Percentiles rank a stretch among this genome's conserved stretches.
Conservation (phyloP, 148 eudicot species). For the Silene conica region DNA sequence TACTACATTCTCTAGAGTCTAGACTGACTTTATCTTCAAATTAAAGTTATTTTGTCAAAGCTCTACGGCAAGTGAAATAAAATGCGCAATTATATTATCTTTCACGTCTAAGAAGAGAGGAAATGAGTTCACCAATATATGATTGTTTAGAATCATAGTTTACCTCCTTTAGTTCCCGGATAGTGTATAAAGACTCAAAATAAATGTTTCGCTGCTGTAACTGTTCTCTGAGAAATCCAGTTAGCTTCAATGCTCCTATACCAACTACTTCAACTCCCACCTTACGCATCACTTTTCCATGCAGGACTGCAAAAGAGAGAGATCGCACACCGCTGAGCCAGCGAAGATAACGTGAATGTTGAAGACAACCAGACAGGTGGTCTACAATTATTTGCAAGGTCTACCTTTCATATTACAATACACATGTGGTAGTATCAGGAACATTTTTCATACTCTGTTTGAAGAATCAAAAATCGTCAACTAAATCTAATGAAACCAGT, state of each 20-base stretch:
- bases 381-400: too few relatives aligned
- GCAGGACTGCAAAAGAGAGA: conserved; percentile 49
- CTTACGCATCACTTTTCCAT: conserved; percentile 79
- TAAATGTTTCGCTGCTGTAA: conserved; percentile 69
- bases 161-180: conserved; percentile 89
- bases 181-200: conserved; percentile 76
- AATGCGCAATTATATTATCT: background rate
- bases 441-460: background rate
- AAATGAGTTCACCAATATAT: background rate
- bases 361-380: background rate
- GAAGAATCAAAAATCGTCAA: background rate
- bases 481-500: background rate
- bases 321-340: background rate
- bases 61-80: background rate
- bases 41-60: background rate
- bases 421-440: background rate
- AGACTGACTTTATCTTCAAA: background rate
- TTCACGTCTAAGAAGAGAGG: background rate
- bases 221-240: conserved; percentile 73
- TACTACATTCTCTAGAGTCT: background rate
- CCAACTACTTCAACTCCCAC: conserved; percentile 87
- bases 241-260: conserved; percentile 82
- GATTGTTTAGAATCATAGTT: background rate
- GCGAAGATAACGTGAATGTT: background rate
- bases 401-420: background rate